Evolutionary conservation across 2,329 filamentous ascomycete genomes (phyloP).

Genomic region (Thelonectria rubi): DNA sequence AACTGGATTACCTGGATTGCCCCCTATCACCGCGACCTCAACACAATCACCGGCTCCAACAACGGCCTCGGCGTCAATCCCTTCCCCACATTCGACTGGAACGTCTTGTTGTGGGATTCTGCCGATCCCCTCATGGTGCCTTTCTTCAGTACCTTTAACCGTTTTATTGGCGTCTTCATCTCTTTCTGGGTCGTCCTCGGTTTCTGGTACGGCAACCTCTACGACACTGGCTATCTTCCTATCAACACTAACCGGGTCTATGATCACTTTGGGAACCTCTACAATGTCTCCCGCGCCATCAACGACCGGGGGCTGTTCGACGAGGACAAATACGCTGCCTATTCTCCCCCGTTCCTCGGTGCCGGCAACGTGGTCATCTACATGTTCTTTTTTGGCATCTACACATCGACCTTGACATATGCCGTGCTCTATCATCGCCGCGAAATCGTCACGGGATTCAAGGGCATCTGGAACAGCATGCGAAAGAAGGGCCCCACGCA

Average conservation of each 20-base stretch:
- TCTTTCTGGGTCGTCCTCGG: conserved; percentile 64
- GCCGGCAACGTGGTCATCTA: conserved; percentile 62
- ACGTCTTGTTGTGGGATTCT: conserved; percentile 54
- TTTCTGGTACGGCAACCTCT: conserved; percentile 68
- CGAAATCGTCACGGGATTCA: conserved; percentile 60
- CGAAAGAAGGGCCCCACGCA: conserved; percentile 53
- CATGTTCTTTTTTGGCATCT: conserved; percentile 64
- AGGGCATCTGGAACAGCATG: conserved; percentile 56
- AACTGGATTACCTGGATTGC: conserved; percentile 67
- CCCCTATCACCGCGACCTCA: conserved; percentile 54
- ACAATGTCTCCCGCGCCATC: conserved; percentile 56
- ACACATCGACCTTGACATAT: conserved; percentile 61
- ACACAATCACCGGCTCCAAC: conserved; percentile 54
- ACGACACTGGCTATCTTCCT: conserved; percentile 63
- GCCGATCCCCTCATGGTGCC: conserved; percentile 59
- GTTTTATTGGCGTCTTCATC: conserved; percentile 64
- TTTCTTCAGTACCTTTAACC: conserved; percentile 70
- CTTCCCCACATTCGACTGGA: conserved; percentile 60
- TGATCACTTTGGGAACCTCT: conserved; percentile 58
- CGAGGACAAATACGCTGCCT: conserved; percentile 55
- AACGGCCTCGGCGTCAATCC: conserved; percentile 58
- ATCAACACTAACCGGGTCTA: conserved; percentile 62
- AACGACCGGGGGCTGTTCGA: conserved; percentile 57
- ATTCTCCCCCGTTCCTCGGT: conserved; percentile 62
- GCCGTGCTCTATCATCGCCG: conserved; percentile 61